Base-by-base conservation (phyloP, 2,329 filamentous ascomycete species). In the Onygenales sp. region DNA sequence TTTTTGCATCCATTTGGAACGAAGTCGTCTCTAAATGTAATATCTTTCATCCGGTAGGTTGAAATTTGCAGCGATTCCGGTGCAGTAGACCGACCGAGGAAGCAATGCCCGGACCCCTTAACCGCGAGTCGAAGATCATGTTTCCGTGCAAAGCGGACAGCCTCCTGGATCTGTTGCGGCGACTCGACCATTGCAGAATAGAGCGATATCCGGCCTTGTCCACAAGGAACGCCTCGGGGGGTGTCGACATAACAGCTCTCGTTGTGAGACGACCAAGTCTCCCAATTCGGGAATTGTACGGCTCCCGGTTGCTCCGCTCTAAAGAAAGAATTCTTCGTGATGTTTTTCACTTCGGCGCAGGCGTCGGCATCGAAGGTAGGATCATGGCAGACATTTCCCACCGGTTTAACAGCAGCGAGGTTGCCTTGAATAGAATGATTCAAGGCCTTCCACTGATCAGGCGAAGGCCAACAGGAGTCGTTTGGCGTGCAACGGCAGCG, bases 41-140 rank as follows among this genome's bases (percentile, higher is more conserved):
- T 60, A 13, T 59, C 46, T 43, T 68, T 69, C 7, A 68, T 57
- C 51, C 68, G 50, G 38, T 68, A 66, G 36, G 58, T 68, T 64
- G 66, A 69, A 31, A 69, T 55, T 1, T 51, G 59, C 27, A 69
- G 56, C 2, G 59, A 72, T 1, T 82, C 82, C 32, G 76, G 76
- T 13, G 83, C 84, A 0, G 81, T 82, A 0, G 78, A 82, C 45
- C 79, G 78, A 43, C 82, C 83, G 32, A 62, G 10, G 73, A 71
- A 72, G 53, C 81, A 78, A 60, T 83, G 79, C 2, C 79, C 79
- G 0, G 79, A 82, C 58, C 81, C 81, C 55, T 76, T 74, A 55
- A 83, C 73, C 33, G 71, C 65, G 2, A 76, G 61, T 3, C 74
- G 69, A 45, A 77, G 63, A 44, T 64, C 54, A 67, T 61, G 7